Base-by-base conservation (phyloP, 495 filamentous ascomycete genomes). In the Cercophora sp. region DNA sequence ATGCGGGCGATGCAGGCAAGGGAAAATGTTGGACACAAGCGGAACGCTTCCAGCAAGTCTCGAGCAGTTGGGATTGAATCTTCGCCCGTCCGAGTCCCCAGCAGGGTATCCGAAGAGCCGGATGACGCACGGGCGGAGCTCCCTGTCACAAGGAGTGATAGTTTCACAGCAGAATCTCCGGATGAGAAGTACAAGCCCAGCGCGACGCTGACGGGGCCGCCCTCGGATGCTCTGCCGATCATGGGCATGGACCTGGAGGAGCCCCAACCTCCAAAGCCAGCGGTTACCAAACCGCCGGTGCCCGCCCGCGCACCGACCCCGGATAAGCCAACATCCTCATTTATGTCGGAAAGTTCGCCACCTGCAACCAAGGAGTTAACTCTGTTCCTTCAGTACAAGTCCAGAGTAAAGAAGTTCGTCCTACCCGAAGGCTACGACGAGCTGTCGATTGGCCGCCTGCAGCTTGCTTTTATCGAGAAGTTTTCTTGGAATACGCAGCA, bases 401-500 rank as follows among this genome's bases (percentile, higher is more conserved):
- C 85, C 54, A 91, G 92, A 61, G 93, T 97, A 53, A 96, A 96
- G 71, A 97, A 97, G 61, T 95, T 91, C 62, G 82, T 96, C 6
- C 80, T 98, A 9, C 71, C 87, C 2, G 91, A 92, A 60, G 91
- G 91, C 4, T 85, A 83, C 51, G 80, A 84, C 8, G 89, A 87
- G 37, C 74, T 98, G 13, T 90, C 91, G 16, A 84, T 96, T 48
- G 89, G 87, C 8, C 80, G 90, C 9, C 70, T 98, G 50, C 93
- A 97, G 62, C 79, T 97, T 26, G 91, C 92, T n/a, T 98, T 98
- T 66, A 98, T 98, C 58, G 94, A 97, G 57, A 97, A 96, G 60
- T 98, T 98, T 61, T 90, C 91, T 5, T 98, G 95, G 90, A 96
- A 93, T 58, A 95, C 91, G 1, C 92, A 96, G 57, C 88, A 85